phyloP scores from a whole-genome alignment of 192 early-diverging fungal genomes.

The Linnemannia zychae region DNA sequence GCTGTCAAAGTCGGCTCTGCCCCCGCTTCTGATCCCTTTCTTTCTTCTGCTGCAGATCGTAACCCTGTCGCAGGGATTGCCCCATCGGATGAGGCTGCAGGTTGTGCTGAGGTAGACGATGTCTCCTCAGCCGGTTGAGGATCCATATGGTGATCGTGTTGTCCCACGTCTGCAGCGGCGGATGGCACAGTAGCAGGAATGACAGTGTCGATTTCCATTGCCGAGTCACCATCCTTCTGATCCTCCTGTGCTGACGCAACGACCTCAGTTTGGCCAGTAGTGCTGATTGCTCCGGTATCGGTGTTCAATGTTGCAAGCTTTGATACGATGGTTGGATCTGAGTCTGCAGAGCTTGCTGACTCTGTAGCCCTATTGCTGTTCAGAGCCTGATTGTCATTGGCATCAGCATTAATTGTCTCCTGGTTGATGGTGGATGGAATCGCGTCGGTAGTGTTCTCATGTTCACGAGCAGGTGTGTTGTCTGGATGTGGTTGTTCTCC shows the following conservation, averaged over 20 bases:
- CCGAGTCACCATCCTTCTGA: not conserved
- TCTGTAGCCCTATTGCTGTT: not conserved
- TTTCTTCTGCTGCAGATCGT: not conserved
- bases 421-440: not conserved
- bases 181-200: not conserved
- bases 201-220: slow-evolving; percentile 15
- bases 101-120: not conserved
- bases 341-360: not conserved
- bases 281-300: not conserved
- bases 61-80: not conserved
- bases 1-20: not conserved
- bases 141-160: not conserved
- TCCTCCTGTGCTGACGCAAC: not conserved
- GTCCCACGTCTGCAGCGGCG: not conserved
- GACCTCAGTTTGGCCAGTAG: not conserved
- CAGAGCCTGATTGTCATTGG: not conserved
- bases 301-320: not conserved
- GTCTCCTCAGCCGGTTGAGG: not conserved
- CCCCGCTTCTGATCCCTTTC: not conserved
- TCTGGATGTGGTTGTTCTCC: not conserved
- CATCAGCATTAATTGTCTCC: not conserved
- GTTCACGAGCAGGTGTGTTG: not conserved
- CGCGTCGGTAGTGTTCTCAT: not conserved
- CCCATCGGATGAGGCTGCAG: not conserved
- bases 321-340: not conserved